Conservation (phyloP, 1,139 yeast genomes). For the Yamadazyma pseudoaaseri region DNA sequence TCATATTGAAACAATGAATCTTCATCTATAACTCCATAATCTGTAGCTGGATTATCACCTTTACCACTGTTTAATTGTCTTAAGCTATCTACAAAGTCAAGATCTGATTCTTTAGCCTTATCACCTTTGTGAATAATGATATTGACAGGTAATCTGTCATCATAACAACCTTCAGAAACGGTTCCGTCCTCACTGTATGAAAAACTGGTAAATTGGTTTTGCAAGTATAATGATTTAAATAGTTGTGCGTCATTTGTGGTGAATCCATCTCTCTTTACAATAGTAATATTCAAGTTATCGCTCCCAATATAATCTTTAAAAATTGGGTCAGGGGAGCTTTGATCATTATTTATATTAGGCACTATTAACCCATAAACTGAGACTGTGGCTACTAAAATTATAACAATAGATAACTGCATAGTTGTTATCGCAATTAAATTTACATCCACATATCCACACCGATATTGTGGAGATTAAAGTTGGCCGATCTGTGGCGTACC, state of each 20-base stretch:
- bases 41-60: neutral
- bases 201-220: constrained; percentile 7
- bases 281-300: constrained; percentile 8
- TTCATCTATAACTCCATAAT: constrained; percentile 11
- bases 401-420: neutral
- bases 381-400: constrained; percentile 2
- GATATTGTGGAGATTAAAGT: too few relatives aligned
- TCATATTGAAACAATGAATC: constrained; percentile 8
- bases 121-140: constrained; percentile 14
- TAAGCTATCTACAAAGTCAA: constrained; percentile 12
- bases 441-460: neutral
- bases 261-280: constrained; percentile 9
- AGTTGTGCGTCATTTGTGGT: constrained; percentile 10
- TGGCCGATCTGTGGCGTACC: too few relatives aligned
- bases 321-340: too few relatives aligned
- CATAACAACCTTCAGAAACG: constrained; percentile 9
- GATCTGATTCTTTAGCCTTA: constrained; percentile 9
- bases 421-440: neutral
- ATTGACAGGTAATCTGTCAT: constrained; percentile 13
- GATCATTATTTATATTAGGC: too few relatives aligned
- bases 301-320: constrained; percentile 4
- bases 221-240: constrained; percentile 11
- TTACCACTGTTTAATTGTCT: constrained; percentile 7
- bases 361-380: neutral
- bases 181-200: constrained; percentile 10